Base-by-base conservation (phyloP, 805 yeast species). In the Hanseniaspora hatyaiensis region DNA sequence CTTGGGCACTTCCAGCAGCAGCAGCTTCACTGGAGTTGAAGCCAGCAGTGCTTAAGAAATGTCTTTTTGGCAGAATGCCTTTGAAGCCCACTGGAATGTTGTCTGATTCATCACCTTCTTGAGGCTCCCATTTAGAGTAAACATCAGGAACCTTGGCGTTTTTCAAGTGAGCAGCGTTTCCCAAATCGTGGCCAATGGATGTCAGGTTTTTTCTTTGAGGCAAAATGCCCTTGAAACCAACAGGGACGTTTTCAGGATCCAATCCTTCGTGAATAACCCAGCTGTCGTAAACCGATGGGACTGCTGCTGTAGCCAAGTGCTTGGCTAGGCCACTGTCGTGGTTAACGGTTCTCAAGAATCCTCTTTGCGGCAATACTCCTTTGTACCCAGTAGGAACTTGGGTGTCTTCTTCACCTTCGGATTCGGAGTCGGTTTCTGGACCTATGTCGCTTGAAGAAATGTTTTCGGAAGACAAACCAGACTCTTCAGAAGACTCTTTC, bases 61-160 rank as follows among this genome's bases (percentile, higher is more conserved):
- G 5, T 38, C 41, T 38, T 38, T 26, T 29, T 5, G 41, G 41
- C n/a, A 38, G 26, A 28, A 38, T 13, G 18, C 41, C 41, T 16
- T 28, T 38, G 16, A 8, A 38, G 6, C 41, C 41, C 8, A 8
- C 15, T 5, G 41, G 41, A 22, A 38, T 38, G 6, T 38, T 24
- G 12, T 38, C 24, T 2, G 24, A 12, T 8, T 6, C 32, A 15
- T n/a, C 23, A 28, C 41, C 41, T 38, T 38, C 41, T 8, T 38
- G 15, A 8, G 28, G 8, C 15, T 16, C 41, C 41, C 41, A 38
- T 15, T 38, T 26, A 8, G 24, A 29, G 18, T 38, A 38, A 18
- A 82, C 96, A 0, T 96, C 96, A 1, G 98, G 97, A 4, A 92
- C 95, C 2, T 95, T 88, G 0, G 94, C 82, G 60, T 87, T 75